Evolutionary conservation across 441 rosid genomes (phyloP), one percentile per base, ranked within the genome.

Genomic region (Mallotus repandus): DNA sequence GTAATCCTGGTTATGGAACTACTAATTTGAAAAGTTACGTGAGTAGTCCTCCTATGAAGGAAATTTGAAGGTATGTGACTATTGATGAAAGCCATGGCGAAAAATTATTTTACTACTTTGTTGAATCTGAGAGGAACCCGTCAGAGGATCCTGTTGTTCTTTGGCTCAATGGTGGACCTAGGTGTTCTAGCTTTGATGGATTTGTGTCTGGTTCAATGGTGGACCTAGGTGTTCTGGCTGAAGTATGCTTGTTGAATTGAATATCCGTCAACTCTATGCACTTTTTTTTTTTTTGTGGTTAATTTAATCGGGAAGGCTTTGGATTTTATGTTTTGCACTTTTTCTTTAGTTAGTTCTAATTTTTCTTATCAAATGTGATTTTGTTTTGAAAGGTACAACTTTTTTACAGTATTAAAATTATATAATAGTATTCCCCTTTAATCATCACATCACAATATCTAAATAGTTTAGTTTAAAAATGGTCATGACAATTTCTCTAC

Each of bases 41-140:
- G 2, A 9, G 9, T 43, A 43, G 2, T 43, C 10, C 1, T 50
- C 15, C 54, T 50, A 50, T 5, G 9, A 43, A 12, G 16, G 12
- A n/a, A n/a, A 53, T 71, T 48, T 53, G 78, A 81, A 89, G 97
- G 85, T 92, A 92, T 70, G 97, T 92, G 78, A 77, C 85, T 21
- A 73, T 92, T 50, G 92, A 83, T 82, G 81, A 83, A 71, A 74
- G 57, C 32, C 75, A 80, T 72, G 82, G 79, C 49, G 91, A 81
- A 64, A 83, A 79, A 77, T 43, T 86, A 76, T 86, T 78, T 67
- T 86, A 84, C 75, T 86, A 86, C 58, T 82, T 86, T 58, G 78
- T 86, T 18, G 83, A 84, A 74, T 82, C 89, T 4, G 70, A 82
- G 66, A 65, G 86, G 69, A 79, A 78, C 70, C 87, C 89, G 10